Conservation (phyloP, 2,329 filamentous ascomycete genomes). For the Dothiorella sarmentorum region DNA sequence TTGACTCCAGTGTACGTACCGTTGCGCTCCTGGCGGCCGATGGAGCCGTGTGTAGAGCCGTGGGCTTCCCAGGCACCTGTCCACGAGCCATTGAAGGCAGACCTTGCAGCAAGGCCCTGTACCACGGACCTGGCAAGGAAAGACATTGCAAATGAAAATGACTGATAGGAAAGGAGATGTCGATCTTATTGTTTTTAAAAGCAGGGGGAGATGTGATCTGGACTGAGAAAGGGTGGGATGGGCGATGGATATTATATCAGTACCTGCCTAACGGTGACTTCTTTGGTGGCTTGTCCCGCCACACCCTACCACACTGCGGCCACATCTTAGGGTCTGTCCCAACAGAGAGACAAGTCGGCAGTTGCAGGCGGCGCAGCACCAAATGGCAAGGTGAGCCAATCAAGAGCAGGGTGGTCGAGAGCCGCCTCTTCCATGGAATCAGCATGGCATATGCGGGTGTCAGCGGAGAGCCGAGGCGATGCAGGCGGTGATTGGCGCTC, state of each 20-base stretch:
- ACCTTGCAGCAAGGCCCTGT: background rate
- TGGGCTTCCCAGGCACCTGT: constrained; percentile 1
- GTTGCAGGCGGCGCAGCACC: background rate
- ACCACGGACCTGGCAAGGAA: constrained; percentile 14
- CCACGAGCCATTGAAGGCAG: constrained; percentile 4
- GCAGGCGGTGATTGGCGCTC: background rate
- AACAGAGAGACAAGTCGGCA: background rate
- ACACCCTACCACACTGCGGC: too few species aligned
- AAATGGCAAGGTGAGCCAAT: background rate
- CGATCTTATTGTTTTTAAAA: background rate
- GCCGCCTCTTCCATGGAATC: background rate
- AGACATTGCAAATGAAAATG: constrained; percentile 12
- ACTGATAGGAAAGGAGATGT: too few species aligned
- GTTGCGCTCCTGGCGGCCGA: background rate
- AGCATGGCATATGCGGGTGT: constrained; percentile 1
- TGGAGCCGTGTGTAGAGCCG: background rate
- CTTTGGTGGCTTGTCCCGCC: too few species aligned
- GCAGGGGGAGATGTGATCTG: background rate
- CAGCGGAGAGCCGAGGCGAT: constrained; percentile 9
- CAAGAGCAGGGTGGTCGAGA: background rate
- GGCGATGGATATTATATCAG: too few species aligned
- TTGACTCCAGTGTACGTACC: background rate
- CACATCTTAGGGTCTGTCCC: background rate
- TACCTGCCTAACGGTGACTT: too few species aligned
- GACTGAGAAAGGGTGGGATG: background rate